Base-by-base conservation (phyloP, 108 stramenopile species). In the Cylindrotheca closterium region DNA sequence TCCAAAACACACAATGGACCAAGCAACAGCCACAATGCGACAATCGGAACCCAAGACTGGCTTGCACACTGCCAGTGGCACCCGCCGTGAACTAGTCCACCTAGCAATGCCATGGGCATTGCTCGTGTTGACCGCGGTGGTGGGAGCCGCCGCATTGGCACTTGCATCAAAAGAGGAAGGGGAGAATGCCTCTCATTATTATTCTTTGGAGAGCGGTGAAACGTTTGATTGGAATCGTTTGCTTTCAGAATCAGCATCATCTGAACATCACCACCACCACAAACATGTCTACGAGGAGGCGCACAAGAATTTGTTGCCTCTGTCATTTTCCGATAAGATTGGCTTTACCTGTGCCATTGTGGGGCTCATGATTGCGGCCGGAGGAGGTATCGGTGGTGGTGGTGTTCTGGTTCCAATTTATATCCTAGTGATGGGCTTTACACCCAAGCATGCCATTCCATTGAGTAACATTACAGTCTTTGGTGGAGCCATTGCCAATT, bases 381-480 rank as follows among this genome's bases (percentile, higher is more conserved):
- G 83, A 2, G 87, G 87, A 10, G 90, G 90, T 2, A 85, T 92
- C 24, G 90, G 90, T 23, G 90, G 90, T 15, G 90, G 90, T n/a
- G 90, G 90, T 3, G 80, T 92, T 10, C 67, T 92, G 34, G 83
- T 92, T 23, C 87, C 90, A 27, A 87, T 92, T 23, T 92, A 87
- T 76, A 82, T 76, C 37, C 81, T 92, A 30, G 67, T 92, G 32
- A 51, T 82, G 33, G 79, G 79, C 47, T 87, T 92, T 71, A 51
- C 67, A 26, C 73, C 81, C 49, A 86, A 82, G 42, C 83, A 81
- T 8, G 90, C 86, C 19, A 84, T 85, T 51, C 82, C 89, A 0
- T 58, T 91, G 34, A 77, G 75, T 8, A 82, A 83, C 30, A 73
- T 83, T 19, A 91, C 89, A 7, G 82, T 87, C 15, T 70, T 85